Conservation (phyloP, 345 rosid species). For the Barbarea vulgaris region DNA sequence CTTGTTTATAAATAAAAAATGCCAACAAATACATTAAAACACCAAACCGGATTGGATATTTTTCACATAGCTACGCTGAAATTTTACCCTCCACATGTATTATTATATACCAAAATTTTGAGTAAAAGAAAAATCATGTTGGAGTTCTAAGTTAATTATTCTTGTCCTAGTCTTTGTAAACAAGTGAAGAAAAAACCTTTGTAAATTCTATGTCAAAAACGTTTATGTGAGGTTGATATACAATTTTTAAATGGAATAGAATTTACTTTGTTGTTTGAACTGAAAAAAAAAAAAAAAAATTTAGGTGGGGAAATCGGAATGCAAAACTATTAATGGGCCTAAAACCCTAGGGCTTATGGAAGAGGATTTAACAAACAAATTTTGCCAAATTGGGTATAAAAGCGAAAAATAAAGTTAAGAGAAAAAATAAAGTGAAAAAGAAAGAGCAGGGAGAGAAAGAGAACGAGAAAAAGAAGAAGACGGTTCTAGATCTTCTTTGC, state of each 20-base stretch:
- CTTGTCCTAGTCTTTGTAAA: background rate
- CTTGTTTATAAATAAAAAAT: background rate
- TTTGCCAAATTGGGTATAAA: background rate
- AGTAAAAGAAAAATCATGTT: background rate
- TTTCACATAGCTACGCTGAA: no score
- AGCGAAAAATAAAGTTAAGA: background rate
- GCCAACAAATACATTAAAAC: background rate
- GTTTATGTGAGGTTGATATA: background rate
- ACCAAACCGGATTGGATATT: background rate
- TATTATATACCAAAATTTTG: background rate
- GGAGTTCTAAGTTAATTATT: background rate
- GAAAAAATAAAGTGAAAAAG: background rate
- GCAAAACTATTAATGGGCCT: background rate
- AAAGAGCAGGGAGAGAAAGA: background rate
- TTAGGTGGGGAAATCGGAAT: background rate
- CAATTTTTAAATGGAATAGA: no score
- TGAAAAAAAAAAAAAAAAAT: no score
- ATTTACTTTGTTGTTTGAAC: background rate
- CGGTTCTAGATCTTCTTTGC: constrained; percentile 11
- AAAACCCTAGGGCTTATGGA: background rate
- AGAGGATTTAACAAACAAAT: background rate
- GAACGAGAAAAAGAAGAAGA: background rate
- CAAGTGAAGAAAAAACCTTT: no score
- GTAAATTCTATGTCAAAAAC: background rate
- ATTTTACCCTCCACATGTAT: background rate